A percentile compares a stretch with the other conserved stretches of the same genome.
Evolutionary conservation across 2,329 filamentous ascomycete genomes (phyloP).

Genomic region (Phyllosticta citrichinensis): DNA sequence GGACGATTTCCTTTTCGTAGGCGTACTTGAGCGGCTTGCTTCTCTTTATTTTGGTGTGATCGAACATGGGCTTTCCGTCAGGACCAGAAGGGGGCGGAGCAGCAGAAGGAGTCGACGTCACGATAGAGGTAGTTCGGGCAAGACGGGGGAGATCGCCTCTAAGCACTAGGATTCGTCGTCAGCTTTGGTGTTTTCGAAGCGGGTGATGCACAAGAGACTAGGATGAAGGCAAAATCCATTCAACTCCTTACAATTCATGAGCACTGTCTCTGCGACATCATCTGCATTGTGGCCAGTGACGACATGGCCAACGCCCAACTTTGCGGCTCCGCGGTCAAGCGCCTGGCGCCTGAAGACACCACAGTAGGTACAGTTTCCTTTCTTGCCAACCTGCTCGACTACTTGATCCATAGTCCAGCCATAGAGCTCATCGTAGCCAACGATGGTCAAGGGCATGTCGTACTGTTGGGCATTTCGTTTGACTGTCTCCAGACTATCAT

Average conservation of each 20-base stretch:
- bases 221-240: background rate
- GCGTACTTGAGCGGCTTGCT: constrained; percentile 97
- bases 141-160: constrained; percentile 81
- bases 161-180: constrained; percentile 41
- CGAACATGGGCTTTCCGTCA: background rate
- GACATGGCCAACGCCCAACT: constrained; percentile 80
- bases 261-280: constrained; percentile 90
- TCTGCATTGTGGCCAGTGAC: constrained; percentile 97
- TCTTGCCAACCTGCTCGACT: constrained; percentile 91
- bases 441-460: constrained; percentile 80
- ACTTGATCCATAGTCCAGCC: constrained; percentile 99
- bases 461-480: constrained; percentile 90
- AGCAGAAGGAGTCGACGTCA: constrained; percentile 47
- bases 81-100: constrained; percentile 43
- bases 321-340: constrained; percentile 81
- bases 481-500: constrained; percentile 92
- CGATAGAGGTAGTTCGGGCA: constrained; percentile 79
- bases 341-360: constrained; percentile 93
- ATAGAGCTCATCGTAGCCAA: constrained; percentile 89
- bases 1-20: constrained; percentile 97
- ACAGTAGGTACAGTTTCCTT: constrained; percentile 98
- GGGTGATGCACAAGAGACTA: background rate
- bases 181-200: background rate
- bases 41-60: constrained; percentile 73
- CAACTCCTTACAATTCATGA: constrained; percentile 65